Conservation (phyloP, 2,329 filamentous ascomycete genomes). For the Aspergillus pseudotamarii region DNA sequence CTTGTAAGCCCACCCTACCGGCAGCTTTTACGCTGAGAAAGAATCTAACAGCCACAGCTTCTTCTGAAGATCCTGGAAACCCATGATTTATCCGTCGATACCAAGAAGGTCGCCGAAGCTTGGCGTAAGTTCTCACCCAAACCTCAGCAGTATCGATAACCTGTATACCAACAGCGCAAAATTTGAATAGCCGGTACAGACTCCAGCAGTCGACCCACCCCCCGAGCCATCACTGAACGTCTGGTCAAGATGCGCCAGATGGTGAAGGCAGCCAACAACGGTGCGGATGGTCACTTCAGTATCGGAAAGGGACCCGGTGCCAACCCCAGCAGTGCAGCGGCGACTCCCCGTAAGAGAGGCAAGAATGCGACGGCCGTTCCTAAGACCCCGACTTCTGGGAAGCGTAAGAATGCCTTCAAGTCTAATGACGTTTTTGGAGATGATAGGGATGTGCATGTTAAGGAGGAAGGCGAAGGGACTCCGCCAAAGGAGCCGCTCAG, state of each 20-base stretch:
- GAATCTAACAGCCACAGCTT: constrained; percentile 29
- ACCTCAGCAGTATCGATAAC: not conserved
- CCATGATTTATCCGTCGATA: constrained; percentile 39
- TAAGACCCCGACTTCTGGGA: constrained; percentile 19
- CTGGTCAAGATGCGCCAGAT: constrained; percentile 38
- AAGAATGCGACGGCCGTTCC: constrained; percentile 5
- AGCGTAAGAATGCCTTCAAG: constrained; percentile 20
- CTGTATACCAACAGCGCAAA: not conserved
- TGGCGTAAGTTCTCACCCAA: constrained; percentile 40
- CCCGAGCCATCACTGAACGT: constrained; percentile 44
- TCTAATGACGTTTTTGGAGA: constrained; percentile 1
- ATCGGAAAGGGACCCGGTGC: constrained; percentile 17
- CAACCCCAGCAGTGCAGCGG: not conserved
- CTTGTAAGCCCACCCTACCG: constrained; percentile 26
- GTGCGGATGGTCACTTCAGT: constrained; percentile 19
- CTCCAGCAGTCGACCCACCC: constrained; percentile 34
- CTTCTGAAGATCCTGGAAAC: constrained; percentile 45
- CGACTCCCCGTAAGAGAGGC: constrained; percentile 19
- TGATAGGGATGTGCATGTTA: constrained; percentile 9
- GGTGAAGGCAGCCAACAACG: constrained; percentile 13
- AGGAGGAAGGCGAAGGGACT: constrained; percentile 13
- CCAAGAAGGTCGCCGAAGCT: constrained; percentile 35
- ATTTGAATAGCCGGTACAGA: not conserved
- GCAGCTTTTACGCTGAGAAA: not conserved
- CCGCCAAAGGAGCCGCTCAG: constrained; percentile 8